Evolutionary conservation across 176 grass and related monocot genomes (phyloP).

Genomic region (Eremochloa ophiuroides): DNA sequence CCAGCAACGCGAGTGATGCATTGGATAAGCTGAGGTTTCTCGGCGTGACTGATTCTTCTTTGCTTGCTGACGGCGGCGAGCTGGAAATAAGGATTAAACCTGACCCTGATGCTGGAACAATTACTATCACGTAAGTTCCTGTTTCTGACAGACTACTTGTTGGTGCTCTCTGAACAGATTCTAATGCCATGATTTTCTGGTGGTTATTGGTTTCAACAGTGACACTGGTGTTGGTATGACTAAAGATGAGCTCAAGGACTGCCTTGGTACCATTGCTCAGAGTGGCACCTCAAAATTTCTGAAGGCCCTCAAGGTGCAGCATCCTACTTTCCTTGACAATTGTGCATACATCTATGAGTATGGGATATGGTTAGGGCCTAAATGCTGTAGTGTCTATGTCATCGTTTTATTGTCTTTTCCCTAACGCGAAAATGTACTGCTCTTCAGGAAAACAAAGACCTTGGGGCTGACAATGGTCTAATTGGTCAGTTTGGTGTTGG

Average conservation of each 20-base stretch:
- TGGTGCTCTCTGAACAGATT: neutral
- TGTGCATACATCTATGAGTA: neutral
- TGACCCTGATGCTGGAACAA: constrained; percentile 71
- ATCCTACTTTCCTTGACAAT: neutral
- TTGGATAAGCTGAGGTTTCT: constrained; percentile 91
- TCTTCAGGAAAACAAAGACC: constrained; percentile 75
- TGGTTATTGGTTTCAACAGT: constrained; percentile 21
- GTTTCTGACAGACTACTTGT: neutral
- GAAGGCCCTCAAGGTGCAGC: constrained; percentile 63
- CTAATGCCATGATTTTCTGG: neutral
- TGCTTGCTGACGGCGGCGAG: constrained; percentile 60
- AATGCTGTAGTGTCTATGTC: neutral
- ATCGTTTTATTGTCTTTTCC: neutral
- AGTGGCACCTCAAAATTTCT: constrained; percentile 96
- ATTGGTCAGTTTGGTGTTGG: constrained; percentile 95
- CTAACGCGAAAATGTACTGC: constrained; percentile 11
- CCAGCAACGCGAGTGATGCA: constrained; percentile 84
- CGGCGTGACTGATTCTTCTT: constrained; percentile 73
- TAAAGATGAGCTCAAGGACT: constrained; percentile 94
- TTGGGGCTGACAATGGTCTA: constrained; percentile 68
- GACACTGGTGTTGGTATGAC: constrained; percentile 98
- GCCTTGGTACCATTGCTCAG: constrained; percentile 95
- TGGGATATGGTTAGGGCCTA: neutral
- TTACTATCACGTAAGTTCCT: constrained; percentile 62
- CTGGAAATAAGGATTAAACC: constrained; percentile 83